Conservation (phyloP, 352 stramenopile species). For the Globisporangium irregulare region DNA sequence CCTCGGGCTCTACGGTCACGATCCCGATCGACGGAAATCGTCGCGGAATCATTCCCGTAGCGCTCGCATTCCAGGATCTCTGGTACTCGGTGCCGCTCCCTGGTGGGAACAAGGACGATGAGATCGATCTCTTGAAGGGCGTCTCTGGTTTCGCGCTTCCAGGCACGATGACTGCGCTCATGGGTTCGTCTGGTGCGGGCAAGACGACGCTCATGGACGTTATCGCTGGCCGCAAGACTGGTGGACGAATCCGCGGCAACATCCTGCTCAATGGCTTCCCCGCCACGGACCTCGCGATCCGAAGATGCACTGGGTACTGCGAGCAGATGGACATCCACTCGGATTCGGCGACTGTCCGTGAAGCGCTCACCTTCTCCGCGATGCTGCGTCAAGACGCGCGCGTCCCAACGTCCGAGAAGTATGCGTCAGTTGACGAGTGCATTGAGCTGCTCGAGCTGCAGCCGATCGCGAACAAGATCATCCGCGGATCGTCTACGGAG, state of each 20-base stretch:
- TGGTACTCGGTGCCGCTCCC: constrained; percentile 58
- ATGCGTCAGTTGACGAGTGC: constrained; percentile 49
- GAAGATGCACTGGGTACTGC: constrained; percentile 52
- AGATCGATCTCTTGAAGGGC: constrained; percentile 80
- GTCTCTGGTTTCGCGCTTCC: constrained; percentile 63
- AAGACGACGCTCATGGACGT: constrained; percentile 96
- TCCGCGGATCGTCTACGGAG: constrained; percentile 49
- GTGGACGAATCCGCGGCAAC: constrained; percentile 68
- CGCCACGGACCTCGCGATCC: constrained; percentile 46
- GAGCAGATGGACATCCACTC: constrained; percentile 91
- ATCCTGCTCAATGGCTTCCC: constrained; percentile 57
- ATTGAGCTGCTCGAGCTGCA: constrained; percentile 51
- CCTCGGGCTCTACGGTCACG: constrained; percentile 17
- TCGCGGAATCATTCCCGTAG: constrained; percentile 29
- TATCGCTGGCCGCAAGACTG: constrained; percentile 90
- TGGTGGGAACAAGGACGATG: constrained; percentile 28
- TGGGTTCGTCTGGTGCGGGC: constrained; percentile 73
- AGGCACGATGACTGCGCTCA: constrained; percentile 67
- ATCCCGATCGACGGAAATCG: constrained; percentile 13
- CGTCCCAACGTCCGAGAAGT: constrained; percentile 33
- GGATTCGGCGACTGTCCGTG: constrained; percentile 83
- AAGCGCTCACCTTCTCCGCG: constrained; percentile 89
- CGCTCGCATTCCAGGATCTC: constrained; percentile 47
- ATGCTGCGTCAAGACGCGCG: constrained; percentile 57
- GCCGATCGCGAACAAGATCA: constrained; percentile 51